Evolutionary conservation across 2,329 filamentous ascomycete genomes (phyloP).

Genomic region (Colletotrichum destructivum): DNA sequence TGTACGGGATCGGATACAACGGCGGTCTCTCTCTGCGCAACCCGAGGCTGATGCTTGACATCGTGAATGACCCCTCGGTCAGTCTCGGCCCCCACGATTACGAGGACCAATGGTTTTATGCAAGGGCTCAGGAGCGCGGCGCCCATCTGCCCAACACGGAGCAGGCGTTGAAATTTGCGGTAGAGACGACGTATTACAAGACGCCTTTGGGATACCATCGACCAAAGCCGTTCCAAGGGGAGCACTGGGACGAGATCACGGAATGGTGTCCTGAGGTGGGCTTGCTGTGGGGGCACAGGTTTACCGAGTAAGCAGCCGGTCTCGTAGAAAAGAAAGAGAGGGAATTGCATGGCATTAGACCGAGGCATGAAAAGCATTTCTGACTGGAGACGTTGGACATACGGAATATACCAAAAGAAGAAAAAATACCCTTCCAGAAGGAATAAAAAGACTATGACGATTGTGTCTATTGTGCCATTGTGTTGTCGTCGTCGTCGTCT

Average conservation of each 20-base stretch:
- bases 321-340: too few relatives aligned
- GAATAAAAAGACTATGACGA: too few relatives aligned
- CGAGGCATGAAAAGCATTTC: too few relatives aligned
- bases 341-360: too few relatives aligned
- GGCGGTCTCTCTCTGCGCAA: constrained; percentile 53
- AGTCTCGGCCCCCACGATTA: constrained; percentile 26
- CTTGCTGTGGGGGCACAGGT: too few relatives aligned
- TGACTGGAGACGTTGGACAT: too few relatives aligned
- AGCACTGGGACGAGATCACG: constrained; percentile 46
- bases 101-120: constrained; percentile 49
- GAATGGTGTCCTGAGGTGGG: constrained; percentile 51
- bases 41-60: constrained; percentile 47
- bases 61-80: constrained; percentile 39
- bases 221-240: constrained; percentile 45
- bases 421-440: too few relatives aligned
- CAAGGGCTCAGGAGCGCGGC: constrained; percentile 44
- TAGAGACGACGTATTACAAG: constrained; percentile 46
- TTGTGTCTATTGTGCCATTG: too few relatives aligned
- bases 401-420: too few relatives aligned
- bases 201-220: constrained; percentile 49
- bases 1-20: constrained; percentile 49
- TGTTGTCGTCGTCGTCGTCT: too few relatives aligned
- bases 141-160: constrained; percentile 44
- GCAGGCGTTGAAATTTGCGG: constrained; percentile 46
- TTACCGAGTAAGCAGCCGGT: too few relatives aligned